These are phyloP conservation scores for Pyrus pyrifolia DNA, from an alignment of 306 rosid species.

Conservation along the genomic window DNA sequence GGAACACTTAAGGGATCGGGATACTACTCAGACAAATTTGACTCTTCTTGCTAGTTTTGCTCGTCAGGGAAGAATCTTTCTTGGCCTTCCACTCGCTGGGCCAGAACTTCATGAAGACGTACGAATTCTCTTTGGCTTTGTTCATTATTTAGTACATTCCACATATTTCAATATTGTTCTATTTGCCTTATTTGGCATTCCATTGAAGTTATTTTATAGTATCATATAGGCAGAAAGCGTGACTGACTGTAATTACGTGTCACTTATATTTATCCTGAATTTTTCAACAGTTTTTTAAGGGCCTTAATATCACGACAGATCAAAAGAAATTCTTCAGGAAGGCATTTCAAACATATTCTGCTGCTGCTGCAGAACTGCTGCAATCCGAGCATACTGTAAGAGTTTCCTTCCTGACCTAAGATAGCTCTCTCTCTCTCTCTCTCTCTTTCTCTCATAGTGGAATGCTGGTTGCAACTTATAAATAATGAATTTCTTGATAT, in stretches of 20 bases:
- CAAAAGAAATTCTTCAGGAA: slow-evolving; percentile 83
- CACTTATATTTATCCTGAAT: slow-evolving; percentile 24
- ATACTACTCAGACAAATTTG: slow-evolving; percentile 86
- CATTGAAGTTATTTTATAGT: not conserved
- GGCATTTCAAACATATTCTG: slow-evolving; percentile 78
- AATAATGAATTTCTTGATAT: slow-evolving; percentile 1
- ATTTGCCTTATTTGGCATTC: not conserved
- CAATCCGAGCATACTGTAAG: slow-evolving; percentile 95
- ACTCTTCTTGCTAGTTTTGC: slow-evolving; percentile 99
- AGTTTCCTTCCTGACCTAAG: slow-evolving; percentile 12
- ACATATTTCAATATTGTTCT: not conserved
- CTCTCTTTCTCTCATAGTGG: slow-evolving; percentile 2
- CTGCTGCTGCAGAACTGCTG: slow-evolving; percentile 79
- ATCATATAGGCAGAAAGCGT: not conserved
- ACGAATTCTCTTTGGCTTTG: slow-evolving; percentile 4
- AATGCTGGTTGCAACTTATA: not conserved
- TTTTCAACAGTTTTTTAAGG: slow-evolving; percentile 74
- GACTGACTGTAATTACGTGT: not conserved
- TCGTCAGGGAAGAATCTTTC: slow-evolving; percentile 90
- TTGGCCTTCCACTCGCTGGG: slow-evolving; percentile 70
- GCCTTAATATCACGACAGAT: slow-evolving; percentile 75
- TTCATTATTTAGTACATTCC: not conserved
- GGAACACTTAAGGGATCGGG: slow-evolving; percentile 91
- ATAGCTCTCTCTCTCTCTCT: not conserved
- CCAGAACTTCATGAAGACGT: slow-evolving; percentile 89